A percentile compares a stretch with the other conserved stretches of the same genome.
Conservation (phyloP, 2,329 filamentous ascomycete species). For the Mollisia scopiformis region DNA sequence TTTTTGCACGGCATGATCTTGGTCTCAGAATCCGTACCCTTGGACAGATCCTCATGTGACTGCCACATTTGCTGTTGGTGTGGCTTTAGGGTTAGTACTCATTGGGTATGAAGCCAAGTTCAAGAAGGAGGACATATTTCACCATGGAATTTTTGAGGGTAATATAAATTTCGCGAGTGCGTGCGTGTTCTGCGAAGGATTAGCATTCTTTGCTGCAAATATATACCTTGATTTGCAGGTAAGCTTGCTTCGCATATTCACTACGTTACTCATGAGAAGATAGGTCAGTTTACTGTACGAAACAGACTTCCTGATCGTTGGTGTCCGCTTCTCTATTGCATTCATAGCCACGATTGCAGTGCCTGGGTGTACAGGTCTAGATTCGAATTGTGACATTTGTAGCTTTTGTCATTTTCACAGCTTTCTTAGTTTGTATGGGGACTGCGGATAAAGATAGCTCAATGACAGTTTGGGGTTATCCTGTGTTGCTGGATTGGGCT, state of each 20-base stretch:
- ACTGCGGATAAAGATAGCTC: slow-evolving; percentile 31
- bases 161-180: slow-evolving; percentile 43
- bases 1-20: slow-evolving; percentile 43
- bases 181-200: slow-evolving; percentile 42
- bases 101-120: slow-evolving; percentile 40
- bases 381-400: slow-evolving; percentile 26
- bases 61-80: slow-evolving; percentile 41
- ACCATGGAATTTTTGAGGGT: slow-evolving; percentile 42
- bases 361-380: slow-evolving; percentile 34
- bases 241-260: neutral
- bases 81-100: slow-evolving; percentile 28
- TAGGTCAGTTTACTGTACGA: slow-evolving; percentile 39
- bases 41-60: slow-evolving; percentile 42
- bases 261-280: neutral
- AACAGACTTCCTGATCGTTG: slow-evolving; percentile 38
- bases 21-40: slow-evolving; percentile 42
- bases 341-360: neutral
- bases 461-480: slow-evolving; percentile 39
- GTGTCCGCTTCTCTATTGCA: slow-evolving; percentile 21
- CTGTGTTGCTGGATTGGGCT: slow-evolving; percentile 39
- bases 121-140: slow-evolving; percentile 45
- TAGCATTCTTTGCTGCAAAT: slow-evolving; percentile 46
- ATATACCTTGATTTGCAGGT: slow-evolving; percentile 45
- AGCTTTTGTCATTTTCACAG: slow-evolving; percentile 7
- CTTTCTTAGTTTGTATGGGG: slow-evolving; percentile 26